Base-by-base conservation (phyloP, 129 eudicot species). In the Saposhnikovia divaricata region DNA sequence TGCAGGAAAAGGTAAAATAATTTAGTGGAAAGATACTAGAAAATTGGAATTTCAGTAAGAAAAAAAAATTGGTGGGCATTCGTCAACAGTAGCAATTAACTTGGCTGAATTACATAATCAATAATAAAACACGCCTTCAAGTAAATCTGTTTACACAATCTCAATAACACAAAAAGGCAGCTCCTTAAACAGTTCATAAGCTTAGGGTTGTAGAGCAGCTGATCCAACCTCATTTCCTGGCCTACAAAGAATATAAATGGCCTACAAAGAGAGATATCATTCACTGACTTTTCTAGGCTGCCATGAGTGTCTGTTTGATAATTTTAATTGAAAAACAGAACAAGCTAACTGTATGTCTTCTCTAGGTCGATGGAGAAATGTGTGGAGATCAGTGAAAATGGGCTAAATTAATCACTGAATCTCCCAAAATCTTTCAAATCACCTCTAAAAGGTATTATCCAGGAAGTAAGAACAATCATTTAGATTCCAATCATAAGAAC, bases 201-300 rank as follows among this genome's bases (percentile, higher is more conserved):
- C 82, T 50, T 59, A 80, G 14, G 77, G 77, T 72, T 14, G 74
- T 46, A 61, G 9, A 72, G 51, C 78, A 83, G 77, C 78, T 34
- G 72, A 83, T 79, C 59, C 81, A 80, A 85, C 84, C 75, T 90
- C 90, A 88, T 75, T 82, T 90, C 81, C 81, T 88, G 71, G 51
- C 96, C 96, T 90, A 88, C 88, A 65, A 80, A 48, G 6, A 72
- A 27, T 31, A 79, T 78, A 34, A 25, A 39, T 8, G 25, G 6
- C 9, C 42, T 63, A 16, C 50, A 46, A 46, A 10, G 15, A 12
- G 50, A 46, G 15, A 46, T 44, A 44, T 44, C 47, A 44, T 44
- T 44, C 47, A 0, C 47, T 44, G 47, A 44, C 47, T 44, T 46
- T 46, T 46, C 15, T 16, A 12, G 50, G 50, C 50, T 46, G 50